These are phyloP conservation scores for Cenococcum geophilum DNA, from an alignment of 495 filamentous ascomycete genomes.

Conservation along the genomic window DNA sequence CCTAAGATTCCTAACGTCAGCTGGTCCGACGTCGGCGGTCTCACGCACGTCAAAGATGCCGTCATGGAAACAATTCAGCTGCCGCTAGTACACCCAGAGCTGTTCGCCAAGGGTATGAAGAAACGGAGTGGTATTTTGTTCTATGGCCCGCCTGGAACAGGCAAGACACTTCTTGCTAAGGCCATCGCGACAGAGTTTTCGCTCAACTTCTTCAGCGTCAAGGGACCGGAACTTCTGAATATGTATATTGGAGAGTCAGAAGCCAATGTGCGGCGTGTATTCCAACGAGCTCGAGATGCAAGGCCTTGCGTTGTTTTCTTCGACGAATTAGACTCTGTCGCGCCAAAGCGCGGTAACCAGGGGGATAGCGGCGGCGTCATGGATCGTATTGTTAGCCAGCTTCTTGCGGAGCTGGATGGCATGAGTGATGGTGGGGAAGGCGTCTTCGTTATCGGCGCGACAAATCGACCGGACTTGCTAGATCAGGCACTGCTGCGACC, in stretches of 20 bases:
- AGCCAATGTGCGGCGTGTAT: constrained; percentile 92
- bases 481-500: constrained; percentile 87
- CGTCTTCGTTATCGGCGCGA: constrained; percentile 96
- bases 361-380: constrained; percentile 97
- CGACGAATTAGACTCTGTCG: constrained; percentile 94
- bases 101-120: constrained; percentile 98
- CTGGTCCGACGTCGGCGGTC: constrained; percentile 94
- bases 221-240: constrained; percentile 93
- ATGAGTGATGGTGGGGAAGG: constrained; percentile 92
- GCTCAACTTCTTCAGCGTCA: constrained; percentile 98
- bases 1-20: constrained; percentile 96
- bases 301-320: constrained; percentile 99
- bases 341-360: constrained; percentile 95
- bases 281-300: constrained; percentile 89
- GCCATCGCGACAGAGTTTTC: constrained; percentile 98
- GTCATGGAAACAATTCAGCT: constrained; percentile 95
- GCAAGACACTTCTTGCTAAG: constrained; percentile 94
- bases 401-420: constrained; percentile 90
- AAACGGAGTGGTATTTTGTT: constrained; percentile 96
- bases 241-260: constrained; percentile 99
- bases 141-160: constrained; percentile 94
- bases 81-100: constrained; percentile 82
- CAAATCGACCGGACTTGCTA: constrained; percentile 88
- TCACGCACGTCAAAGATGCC: constrained; percentile 89
- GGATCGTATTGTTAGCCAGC: constrained; percentile 95